These are phyloP conservation scores for Priceomyces carsonii DNA, from an alignment of 805 yeast species.

Conservation along the genomic window DNA sequence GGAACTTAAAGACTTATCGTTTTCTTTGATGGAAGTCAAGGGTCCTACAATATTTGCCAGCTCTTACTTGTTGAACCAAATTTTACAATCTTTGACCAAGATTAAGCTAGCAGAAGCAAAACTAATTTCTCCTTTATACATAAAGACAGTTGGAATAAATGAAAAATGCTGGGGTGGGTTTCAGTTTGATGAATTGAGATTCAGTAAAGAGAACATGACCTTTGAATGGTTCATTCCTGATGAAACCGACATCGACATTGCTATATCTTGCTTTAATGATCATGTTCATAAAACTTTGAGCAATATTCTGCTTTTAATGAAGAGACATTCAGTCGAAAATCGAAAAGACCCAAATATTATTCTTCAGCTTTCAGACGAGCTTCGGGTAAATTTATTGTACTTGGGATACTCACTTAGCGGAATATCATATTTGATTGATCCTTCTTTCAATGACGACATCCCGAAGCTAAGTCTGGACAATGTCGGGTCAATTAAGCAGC, in stretches of 20 bases:
- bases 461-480: conserved; percentile 35
- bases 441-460: conserved; percentile 55
- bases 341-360: conserved; percentile 17
- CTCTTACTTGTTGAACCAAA: conserved; percentile 65
- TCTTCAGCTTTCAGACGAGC: conserved; percentile 47
- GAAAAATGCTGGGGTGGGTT: conserved; percentile 75
- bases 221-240: conserved; percentile 80
- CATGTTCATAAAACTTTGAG: conserved; percentile 47
- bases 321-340: conserved; percentile 18
- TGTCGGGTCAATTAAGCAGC: conserved; percentile 32
- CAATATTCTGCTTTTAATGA: conserved; percentile 39
- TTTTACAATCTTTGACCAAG: conserved; percentile 62
- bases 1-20: conserved; percentile 49
- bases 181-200: conserved; percentile 56
- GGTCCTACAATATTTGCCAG: conserved; percentile 67
- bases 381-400: conserved; percentile 56
- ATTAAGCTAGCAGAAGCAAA: conserved; percentile 59
- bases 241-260: conserved; percentile 54
- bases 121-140: conserved; percentile 49
- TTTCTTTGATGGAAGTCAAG: conserved; percentile 48
- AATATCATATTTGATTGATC: conserved; percentile 69
- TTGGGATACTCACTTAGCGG: conserved; percentile 69
- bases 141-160: conserved; percentile 34
- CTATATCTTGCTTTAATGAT: conserved; percentile 56
- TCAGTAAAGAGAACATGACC: conserved; percentile 46